These are phyloP conservation scores for Ananas comosus DNA, from an alignment of 176 grass and related monocot species.

Conservation along the genomic window DNA sequence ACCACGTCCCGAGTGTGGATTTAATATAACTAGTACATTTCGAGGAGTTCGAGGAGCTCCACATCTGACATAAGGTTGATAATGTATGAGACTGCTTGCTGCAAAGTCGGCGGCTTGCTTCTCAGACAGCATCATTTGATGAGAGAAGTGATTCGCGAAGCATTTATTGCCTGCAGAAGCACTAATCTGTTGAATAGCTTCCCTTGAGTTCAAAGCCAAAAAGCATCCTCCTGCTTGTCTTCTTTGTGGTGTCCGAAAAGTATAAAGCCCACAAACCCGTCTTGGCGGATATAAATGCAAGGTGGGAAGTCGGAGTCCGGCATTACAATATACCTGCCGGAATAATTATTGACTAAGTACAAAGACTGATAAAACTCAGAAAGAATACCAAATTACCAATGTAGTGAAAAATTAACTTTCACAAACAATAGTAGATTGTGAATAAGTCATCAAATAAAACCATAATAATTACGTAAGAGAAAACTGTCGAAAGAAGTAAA, in stretches of 20 bases:
- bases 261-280: neutral
- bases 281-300: slow-evolving; percentile 1
- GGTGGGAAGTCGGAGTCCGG: slow-evolving; percentile 2
- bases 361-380: neutral
- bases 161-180: no score
- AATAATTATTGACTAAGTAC: neutral
- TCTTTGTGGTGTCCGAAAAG: neutral
- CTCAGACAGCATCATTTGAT: slow-evolving; percentile 10
- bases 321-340: slow-evolving; percentile 31
- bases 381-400: no score
- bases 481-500: no score
- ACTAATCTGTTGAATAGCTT: slow-evolving; percentile 6
- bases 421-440: no score
- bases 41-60: slow-evolving; percentile 25
- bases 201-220: slow-evolving; percentile 34
- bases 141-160: no score
- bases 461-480: no score
- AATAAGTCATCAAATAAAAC: no score
- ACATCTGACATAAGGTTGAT: slow-evolving; percentile 37
- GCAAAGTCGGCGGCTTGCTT: slow-evolving; percentile 36
- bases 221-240: neutral
- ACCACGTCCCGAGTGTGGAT: slow-evolving; percentile 85
- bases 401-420: no score
- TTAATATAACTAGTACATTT: slow-evolving; percentile 80
- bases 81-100: slow-evolving; percentile 37